Conservation (phyloP, 2,329 filamentous ascomycete species). For the Biscogniauxia marginata region DNA sequence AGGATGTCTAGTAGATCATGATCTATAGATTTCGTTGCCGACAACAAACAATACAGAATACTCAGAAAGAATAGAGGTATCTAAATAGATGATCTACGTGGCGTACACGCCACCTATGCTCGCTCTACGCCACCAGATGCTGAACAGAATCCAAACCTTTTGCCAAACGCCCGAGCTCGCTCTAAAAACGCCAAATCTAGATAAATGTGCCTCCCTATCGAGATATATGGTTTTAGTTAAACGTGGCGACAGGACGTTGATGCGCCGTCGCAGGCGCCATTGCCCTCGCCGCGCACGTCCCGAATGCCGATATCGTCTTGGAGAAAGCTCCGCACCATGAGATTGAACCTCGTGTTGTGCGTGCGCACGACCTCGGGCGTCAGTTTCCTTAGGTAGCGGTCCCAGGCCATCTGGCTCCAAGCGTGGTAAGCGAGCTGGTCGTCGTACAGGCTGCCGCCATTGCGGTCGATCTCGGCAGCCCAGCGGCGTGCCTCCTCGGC, state of each 20-base stretch:
- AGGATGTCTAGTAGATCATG: no score
- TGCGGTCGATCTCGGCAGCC: slow-evolving; percentile 28
- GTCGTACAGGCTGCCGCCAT: slow-evolving; percentile 35
- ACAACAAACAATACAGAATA: no score
- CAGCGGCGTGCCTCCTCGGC: slow-evolving; percentile 30
- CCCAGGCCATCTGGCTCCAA: slow-evolving; percentile 39
- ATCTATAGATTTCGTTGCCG: no score
- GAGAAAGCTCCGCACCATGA: slow-evolving; percentile 33
- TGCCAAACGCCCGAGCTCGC: not conserved
- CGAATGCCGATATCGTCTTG: slow-evolving; percentile 24
- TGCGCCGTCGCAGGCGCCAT: not conserved
- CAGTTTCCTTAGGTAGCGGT: slow-evolving; percentile 33
- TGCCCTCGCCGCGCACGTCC: not conserved
- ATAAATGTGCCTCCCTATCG: slow-evolving; percentile 3
- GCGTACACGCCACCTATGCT: not conserved
- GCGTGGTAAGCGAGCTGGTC: slow-evolving; percentile 39
- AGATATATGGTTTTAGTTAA: not conserved
- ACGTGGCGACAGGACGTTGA: not conserved
- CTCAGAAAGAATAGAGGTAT: no score
- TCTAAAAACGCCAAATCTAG: not conserved
- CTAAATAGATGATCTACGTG: no score
- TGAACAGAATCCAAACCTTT: not conserved
- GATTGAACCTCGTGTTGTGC: slow-evolving; percentile 38
- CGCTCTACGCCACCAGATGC: not conserved
- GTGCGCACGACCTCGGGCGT: slow-evolving; percentile 33